phyloP scores from a whole-genome alignment of 495 filamentous ascomycete genomes.

The Xylaria nigripes region DNA sequence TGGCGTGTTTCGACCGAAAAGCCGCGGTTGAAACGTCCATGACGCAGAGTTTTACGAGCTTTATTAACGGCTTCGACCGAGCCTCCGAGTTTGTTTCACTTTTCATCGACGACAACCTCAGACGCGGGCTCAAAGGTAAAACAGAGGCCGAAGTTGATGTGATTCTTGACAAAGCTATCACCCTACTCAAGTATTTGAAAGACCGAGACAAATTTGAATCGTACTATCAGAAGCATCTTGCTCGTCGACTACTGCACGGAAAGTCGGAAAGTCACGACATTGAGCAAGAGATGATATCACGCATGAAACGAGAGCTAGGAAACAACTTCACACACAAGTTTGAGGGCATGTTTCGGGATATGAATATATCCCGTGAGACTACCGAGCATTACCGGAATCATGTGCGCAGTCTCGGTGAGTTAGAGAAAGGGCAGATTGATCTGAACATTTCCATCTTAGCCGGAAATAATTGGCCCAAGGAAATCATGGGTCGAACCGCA shows the following conservation, averaged over 20 bases:
- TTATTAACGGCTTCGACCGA: constrained; percentile 79
- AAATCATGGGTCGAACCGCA: constrained; percentile 54
- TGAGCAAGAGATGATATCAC: constrained; percentile 90
- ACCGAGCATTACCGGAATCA: constrained; percentile 64
- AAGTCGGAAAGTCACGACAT: constrained; percentile 81
- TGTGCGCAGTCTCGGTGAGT: constrained; percentile 53
- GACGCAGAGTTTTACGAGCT: constrained; percentile 74
- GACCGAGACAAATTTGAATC: constrained; percentile 95
- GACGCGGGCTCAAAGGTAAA: constrained; percentile 87
- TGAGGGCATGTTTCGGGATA: constrained; percentile 98
- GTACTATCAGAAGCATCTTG: constrained; percentile 97
- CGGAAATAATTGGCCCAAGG: constrained; percentile 88
- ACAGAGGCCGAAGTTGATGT: constrained; percentile 82
- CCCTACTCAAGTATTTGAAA: constrained; percentile 71
- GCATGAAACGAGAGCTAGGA: constrained; percentile 93
- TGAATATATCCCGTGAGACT: constrained; percentile 83
- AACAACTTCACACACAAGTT: constrained; percentile 88
- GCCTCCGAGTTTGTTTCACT: constrained; percentile 89
- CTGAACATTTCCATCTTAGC: constrained; percentile 80
- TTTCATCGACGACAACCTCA: constrained; percentile 95
- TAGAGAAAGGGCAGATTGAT: constrained; percentile 61
- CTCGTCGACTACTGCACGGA: constrained; percentile 72
- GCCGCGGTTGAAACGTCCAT: constrained; percentile 71
- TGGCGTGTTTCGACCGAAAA: constrained; percentile 60
- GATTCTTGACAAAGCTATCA: constrained; percentile 84